phyloP scores from a whole-genome alignment of 2,329 filamentous ascomycete species.

The Ilyonectria robusta region DNA sequence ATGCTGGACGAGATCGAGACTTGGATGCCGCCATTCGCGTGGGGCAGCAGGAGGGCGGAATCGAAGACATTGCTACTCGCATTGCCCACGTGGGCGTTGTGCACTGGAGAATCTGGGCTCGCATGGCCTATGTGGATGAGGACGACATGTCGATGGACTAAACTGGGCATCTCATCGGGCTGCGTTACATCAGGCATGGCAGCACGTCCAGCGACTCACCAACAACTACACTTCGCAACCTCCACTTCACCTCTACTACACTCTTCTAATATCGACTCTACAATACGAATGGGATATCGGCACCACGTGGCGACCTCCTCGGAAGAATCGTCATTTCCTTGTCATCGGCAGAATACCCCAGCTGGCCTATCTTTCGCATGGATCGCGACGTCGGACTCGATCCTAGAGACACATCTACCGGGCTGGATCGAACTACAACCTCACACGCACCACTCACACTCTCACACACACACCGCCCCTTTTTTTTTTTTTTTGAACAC shows the following conservation, averaged over 20 bases:
- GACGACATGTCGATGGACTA: constrained; percentile 55
- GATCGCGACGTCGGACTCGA: constrained; percentile 13
- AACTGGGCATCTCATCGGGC: not conserved
- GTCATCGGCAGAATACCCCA: constrained; percentile 22
- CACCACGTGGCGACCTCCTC: not conserved
- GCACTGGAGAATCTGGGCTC: constrained; percentile 92
- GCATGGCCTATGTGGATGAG: constrained; percentile 75
- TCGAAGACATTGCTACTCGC: constrained; percentile 80
- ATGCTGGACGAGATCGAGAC: constrained; percentile 50
- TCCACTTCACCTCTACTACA: constrained; percentile 38
- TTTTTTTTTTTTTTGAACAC: not conserved
- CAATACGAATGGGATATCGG: not conserved
- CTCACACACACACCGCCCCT: constrained; percentile 1
- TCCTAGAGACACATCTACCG: constrained; percentile 23
- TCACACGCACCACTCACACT: not conserved
- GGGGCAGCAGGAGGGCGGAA: constrained; percentile 65
- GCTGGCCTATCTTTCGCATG: constrained; percentile 20
- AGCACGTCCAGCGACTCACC: not conserved
- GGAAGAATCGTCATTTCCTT: constrained; percentile 11
- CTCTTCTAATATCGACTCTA: constrained; percentile 41
- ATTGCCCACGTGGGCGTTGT: constrained; percentile 87
- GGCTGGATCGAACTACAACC: constrained; percentile 37
- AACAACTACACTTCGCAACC: constrained; percentile 32
- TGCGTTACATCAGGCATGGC: constrained; percentile 2
- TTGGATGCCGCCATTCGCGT: constrained; percentile 56